Conservation (phyloP, 495 filamentous ascomycete species). For the Hamigera avellanea region DNA sequence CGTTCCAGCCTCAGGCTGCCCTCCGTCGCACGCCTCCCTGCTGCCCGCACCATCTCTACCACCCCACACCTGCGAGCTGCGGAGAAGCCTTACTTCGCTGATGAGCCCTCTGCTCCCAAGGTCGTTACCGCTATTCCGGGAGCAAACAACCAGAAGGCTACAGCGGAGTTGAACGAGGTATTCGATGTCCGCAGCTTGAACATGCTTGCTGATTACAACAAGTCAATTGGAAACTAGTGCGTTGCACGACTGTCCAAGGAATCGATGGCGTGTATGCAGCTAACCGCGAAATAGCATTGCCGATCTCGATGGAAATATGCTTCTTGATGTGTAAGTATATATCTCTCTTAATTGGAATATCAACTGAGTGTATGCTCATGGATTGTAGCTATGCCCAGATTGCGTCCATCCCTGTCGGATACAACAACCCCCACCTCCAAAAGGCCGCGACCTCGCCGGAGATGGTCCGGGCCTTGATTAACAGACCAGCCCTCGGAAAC, state of each 20-base stretch:
- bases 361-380: constrained; percentile 4
- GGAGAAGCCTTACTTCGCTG: constrained; percentile 48
- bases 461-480: constrained; percentile 78
- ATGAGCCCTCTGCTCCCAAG: constrained; percentile 66
- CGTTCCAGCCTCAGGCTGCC: constrained; percentile 32
- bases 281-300: constrained; percentile 46
- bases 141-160: constrained; percentile 58
- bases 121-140: constrained; percentile 77
- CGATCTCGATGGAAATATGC: constrained; percentile 62
- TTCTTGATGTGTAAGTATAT: constrained; percentile 62
- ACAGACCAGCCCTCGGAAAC: constrained; percentile 91
- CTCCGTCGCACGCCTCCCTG: constrained; percentile 24
- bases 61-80: constrained; percentile 28
- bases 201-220: constrained; percentile 75
- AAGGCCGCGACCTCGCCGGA: constrained; percentile 60
- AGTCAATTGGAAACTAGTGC: constrained; percentile 53
- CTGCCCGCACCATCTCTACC: constrained; percentile 29
- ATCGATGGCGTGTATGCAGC: no score
- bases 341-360: not conserved
- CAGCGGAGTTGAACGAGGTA: constrained; percentile 66
- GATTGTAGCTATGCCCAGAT: constrained; percentile 76
- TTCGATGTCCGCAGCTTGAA: constrained; percentile 92
- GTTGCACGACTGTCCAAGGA: constrained; percentile 4
- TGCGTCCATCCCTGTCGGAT: constrained; percentile 92
- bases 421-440: constrained; percentile 80